phyloP scores from a whole-genome alignment of 2,329 filamentous ascomycete genomes.

The Rhinocladiella similis region DNA sequence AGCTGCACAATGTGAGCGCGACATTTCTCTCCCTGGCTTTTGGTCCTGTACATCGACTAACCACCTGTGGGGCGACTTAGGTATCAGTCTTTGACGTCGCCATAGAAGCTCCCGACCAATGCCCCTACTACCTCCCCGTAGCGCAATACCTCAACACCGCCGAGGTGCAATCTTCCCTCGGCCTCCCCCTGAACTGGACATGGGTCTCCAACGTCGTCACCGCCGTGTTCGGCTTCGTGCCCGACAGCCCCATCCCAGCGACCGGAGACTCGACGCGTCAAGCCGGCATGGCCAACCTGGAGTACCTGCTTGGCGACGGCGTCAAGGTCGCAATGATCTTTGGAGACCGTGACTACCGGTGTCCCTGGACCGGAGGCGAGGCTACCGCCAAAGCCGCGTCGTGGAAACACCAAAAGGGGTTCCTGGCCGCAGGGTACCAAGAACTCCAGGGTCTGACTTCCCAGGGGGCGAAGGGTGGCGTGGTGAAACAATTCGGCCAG shows the following conservation, averaged over 20 bases:
- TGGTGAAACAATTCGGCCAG: slow-evolving; percentile 48
- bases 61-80: no score
- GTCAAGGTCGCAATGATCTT: slow-evolving; percentile 54
- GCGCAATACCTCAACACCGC: slow-evolving; percentile 57
- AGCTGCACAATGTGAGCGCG: slow-evolving; percentile 6
- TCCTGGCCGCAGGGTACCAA: slow-evolving; percentile 53
- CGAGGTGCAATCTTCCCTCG: slow-evolving; percentile 58
- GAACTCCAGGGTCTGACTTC: slow-evolving; percentile 37
- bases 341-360: slow-evolving; percentile 55
- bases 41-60: no score
- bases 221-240: slow-evolving; percentile 40
- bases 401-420: slow-evolving; percentile 45
- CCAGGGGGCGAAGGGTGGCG: slow-evolving; percentile 45
- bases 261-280: slow-evolving; percentile 34
- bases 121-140: slow-evolving; percentile 52
- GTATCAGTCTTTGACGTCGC: slow-evolving; percentile 57
- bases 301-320: slow-evolving; percentile 50
- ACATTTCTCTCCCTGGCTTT: no score
- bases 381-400: slow-evolving; percentile 51
- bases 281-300: slow-evolving; percentile 38
- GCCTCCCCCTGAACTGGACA: slow-evolving; percentile 62
- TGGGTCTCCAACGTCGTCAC: slow-evolving; percentile 46
- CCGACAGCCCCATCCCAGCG: slow-evolving; percentile 25
- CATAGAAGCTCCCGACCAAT: slow-evolving; percentile 52
- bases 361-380: slow-evolving; percentile 61